Conservation (phyloP, 1,284 basidiomycete species). For the Tilletia indica region DNA sequence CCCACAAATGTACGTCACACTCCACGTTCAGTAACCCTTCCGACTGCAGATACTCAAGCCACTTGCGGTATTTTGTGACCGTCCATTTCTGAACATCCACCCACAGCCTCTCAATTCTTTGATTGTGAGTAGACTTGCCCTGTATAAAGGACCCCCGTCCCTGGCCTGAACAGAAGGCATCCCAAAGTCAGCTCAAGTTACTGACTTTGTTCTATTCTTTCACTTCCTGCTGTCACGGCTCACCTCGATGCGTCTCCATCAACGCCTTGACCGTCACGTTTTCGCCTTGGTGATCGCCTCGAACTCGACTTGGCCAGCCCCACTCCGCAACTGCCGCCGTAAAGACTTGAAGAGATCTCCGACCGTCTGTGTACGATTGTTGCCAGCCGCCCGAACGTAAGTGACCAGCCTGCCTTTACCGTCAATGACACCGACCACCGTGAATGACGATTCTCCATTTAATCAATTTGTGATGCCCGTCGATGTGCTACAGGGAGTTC, state of each 20-base stretch:
- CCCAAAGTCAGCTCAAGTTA: too few relatives aligned
- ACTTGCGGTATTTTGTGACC: slow-evolving; percentile 11
- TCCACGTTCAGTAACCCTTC: slow-evolving; percentile 41
- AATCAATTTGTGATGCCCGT: slow-evolving; percentile 44
- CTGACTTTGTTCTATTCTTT: too few relatives aligned
- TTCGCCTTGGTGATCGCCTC: slow-evolving; percentile 59
- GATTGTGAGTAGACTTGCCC: slow-evolving; percentile 45
- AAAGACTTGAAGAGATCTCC: slow-evolving; percentile 52
- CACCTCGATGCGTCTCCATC: slow-evolving; percentile 51
- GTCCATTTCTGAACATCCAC: slow-evolving; percentile 33
- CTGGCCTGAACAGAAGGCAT: not conserved
- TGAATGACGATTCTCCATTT: slow-evolving; percentile 63
- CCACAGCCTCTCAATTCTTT: slow-evolving; percentile 60
- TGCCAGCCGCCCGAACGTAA: slow-evolving; percentile 54
- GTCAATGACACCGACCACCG: slow-evolving; percentile 57
- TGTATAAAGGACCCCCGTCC: slow-evolving; percentile 55
- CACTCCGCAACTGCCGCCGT: slow-evolving; percentile 37
- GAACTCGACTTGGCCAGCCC: slow-evolving; percentile 56
- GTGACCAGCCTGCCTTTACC: slow-evolving; percentile 58
- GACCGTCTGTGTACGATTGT: slow-evolving; percentile 59
- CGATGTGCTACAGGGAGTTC: slow-evolving; percentile 8
- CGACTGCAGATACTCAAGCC: slow-evolving; percentile 19
- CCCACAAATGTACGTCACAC: slow-evolving; percentile 50
- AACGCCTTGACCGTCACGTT: slow-evolving; percentile 53
- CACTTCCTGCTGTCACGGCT: not conserved